These are phyloP conservation scores for Brassica carinata DNA, from an alignment of 345 rosid genomes.

Conservation along the genomic window DNA sequence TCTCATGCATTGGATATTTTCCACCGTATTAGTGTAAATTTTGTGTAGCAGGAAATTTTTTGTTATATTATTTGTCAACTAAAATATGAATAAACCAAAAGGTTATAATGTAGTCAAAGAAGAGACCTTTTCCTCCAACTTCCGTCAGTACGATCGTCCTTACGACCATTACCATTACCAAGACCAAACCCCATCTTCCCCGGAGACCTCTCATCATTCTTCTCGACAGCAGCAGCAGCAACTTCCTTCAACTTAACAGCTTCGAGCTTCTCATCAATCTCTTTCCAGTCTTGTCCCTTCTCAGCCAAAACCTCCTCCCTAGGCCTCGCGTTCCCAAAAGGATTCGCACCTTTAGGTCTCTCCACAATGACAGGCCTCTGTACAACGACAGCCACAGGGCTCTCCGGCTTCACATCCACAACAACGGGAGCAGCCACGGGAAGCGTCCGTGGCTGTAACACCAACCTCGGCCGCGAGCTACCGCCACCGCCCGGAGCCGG, in stretches of 20 bases:
- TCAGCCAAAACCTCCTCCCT: constrained; percentile 94
- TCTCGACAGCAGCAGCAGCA: constrained; percentile 42
- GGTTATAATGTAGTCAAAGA: constrained; percentile 37
- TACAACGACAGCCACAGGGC: constrained; percentile 24
- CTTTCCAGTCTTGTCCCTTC: constrained; percentile 91
- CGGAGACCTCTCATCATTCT: constrained; percentile 42
- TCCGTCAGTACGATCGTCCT: constrained; percentile 36
- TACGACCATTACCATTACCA: constrained; percentile 49
- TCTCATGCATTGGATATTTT: too few relatives aligned
- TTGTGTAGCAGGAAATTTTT: too few relatives aligned
- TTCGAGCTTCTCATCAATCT: constrained; percentile 88
- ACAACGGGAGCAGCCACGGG: constrained; percentile 39
- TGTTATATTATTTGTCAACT: neutral
- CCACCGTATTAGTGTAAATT: too few relatives aligned
- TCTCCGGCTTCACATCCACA: constrained; percentile 38
- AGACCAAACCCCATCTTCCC: constrained; percentile 51
- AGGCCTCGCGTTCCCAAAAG: constrained; percentile 93
- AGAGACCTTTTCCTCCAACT: constrained; percentile 61
- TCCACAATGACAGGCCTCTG: constrained; percentile 34
- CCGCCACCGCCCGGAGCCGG: constrained; percentile 12
- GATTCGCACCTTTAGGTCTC: constrained; percentile 69
- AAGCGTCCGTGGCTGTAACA: constrained; percentile 74
- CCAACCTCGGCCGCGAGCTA: constrained; percentile 60
- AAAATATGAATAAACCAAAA: constrained; percentile 7
- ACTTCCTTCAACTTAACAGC: constrained; percentile 53